Conservation (phyloP, 176 grass and related monocot genomes). For the bread wheat (Triticum aestivum) region DNA sequence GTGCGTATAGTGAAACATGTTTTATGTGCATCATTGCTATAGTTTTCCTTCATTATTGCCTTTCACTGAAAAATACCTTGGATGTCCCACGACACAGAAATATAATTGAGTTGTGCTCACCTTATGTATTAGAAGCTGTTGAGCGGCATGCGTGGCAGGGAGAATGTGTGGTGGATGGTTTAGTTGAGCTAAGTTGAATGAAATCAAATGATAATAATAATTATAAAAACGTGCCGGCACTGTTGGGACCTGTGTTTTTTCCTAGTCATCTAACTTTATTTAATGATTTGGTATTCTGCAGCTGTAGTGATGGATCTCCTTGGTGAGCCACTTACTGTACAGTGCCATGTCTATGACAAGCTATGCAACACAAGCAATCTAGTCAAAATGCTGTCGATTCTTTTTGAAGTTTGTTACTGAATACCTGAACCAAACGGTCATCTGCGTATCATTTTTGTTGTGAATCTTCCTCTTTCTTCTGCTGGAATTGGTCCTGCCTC, state of each 20-base stretch:
- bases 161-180: background rate
- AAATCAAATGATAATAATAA: background rate
- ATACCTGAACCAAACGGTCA: slow-evolving; percentile 23
- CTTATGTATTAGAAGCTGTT: background rate
- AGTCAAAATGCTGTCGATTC: slow-evolving; percentile 13
- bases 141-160: background rate
- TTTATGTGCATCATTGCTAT: slow-evolving; percentile 6
- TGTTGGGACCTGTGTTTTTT: background rate
- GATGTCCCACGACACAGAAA: background rate
- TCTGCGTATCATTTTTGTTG: slow-evolving; percentile 1
- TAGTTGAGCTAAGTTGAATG: background rate
- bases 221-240: background rate
- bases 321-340: slow-evolving; percentile 36
- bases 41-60: background rate
- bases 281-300: slow-evolving; percentile 28
- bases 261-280: background rate
- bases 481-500: background rate
- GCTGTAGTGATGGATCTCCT: slow-evolving; percentile 31
- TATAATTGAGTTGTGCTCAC: background rate
- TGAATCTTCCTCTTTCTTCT: background rate
- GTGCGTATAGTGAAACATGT: background rate
- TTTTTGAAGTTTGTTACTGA: slow-evolving; percentile 13
- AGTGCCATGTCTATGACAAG: slow-evolving; percentile 37
- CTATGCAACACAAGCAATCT: slow-evolving; percentile 20
- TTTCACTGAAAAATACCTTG: background rate